Evolutionary conservation across 78 protist species (phyloP).

Genomic region (Polysphondylium violaceum): DNA sequence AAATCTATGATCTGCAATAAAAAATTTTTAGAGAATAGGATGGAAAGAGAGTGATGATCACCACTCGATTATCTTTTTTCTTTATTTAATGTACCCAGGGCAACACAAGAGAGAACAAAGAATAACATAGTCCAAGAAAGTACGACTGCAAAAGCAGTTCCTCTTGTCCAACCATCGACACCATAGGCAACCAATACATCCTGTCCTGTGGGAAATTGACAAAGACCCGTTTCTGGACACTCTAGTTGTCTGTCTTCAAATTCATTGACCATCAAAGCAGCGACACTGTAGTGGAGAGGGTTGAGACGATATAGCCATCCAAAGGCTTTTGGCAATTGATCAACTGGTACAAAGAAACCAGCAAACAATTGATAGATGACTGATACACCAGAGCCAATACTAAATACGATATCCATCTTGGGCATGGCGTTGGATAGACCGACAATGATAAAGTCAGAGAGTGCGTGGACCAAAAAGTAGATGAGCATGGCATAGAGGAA

Average conservation of each 20-base stretch:
- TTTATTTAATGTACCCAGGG: constrained; percentile 29
- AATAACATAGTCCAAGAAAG: constrained; percentile 26
- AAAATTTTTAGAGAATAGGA: too few relatives aligned
- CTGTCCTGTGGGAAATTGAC: constrained; percentile 49
- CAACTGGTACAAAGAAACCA: constrained; percentile 64
- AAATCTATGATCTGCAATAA: too few relatives aligned
- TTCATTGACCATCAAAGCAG: constrained; percentile 28
- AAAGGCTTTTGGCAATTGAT: constrained; percentile 43
- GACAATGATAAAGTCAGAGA: constrained; percentile 26
- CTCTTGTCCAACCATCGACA: constrained; percentile 45
- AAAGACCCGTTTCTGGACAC: constrained; percentile 8
- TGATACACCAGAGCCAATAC: constrained; percentile 35
- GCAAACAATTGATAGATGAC: constrained; percentile 49
- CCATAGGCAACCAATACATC: constrained; percentile 30
- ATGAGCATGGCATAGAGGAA: constrained; percentile 46
- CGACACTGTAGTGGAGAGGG: constrained; percentile 34
- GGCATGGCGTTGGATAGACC: constrained; percentile 12
- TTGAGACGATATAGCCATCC: constrained; percentile 38
- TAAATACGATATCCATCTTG: constrained; percentile 38
- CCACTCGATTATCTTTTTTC: constrained; percentile 47
- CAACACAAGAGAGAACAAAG: background rate
- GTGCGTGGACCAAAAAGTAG: constrained; percentile 13
- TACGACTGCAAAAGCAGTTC: constrained; percentile 1
- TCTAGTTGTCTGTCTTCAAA: constrained; percentile 25
- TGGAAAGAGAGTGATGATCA: background rate